These are phyloP conservation scores for Pythium biforme DNA, from an alignment of 352 stramenopile genomes.

Conservation along the genomic window DNA sequence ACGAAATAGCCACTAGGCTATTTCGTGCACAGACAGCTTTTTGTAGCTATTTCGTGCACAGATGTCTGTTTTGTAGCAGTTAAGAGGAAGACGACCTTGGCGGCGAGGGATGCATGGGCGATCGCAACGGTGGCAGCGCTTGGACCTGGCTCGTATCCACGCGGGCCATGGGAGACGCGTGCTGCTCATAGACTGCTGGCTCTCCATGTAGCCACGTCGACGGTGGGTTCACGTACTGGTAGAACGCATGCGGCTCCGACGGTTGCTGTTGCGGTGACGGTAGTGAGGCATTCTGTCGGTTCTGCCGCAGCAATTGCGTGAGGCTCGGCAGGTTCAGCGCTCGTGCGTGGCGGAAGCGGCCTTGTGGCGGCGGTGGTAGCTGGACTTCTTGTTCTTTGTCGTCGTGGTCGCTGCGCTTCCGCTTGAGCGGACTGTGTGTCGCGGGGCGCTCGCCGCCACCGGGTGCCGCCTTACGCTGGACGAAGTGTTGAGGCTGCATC, in stretches of 20 bases:
- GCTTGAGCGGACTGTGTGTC: slow-evolving; percentile 6
- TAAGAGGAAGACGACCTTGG: not conserved
- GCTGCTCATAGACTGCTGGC: not conserved
- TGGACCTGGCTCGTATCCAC: too few relatives aligned
- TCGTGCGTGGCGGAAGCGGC: not conserved
- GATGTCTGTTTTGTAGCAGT: not conserved
- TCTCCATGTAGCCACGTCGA: too few relatives aligned
- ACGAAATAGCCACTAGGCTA: too few relatives aligned
- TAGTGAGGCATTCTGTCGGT: not conserved
- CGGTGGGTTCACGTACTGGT: not conserved
- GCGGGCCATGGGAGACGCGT: not conserved
- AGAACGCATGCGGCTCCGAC: not conserved
- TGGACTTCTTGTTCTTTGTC: not conserved
- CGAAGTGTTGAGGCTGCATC: not conserved
- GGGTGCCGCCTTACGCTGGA: too few relatives aligned
- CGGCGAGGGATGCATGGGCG: not conserved
- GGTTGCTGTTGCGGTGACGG: too few relatives aligned
- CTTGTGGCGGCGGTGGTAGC: not conserved
- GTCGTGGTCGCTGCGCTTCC: slow-evolving; percentile 2
- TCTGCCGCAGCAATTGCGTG: not conserved
- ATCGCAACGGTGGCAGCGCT: not conserved
- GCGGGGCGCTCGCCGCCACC: not conserved
- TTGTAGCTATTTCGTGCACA: too few relatives aligned
- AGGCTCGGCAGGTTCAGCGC: not conserved
- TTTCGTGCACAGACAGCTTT: too few relatives aligned